A percentile compares a stretch with the other conserved stretches of the same genome.
These are phyloP conservation scores for Penicillium sclerotigenum DNA, from an alignment of 2,329 filamentous ascomycete species.

Conservation along the genomic window DNA sequence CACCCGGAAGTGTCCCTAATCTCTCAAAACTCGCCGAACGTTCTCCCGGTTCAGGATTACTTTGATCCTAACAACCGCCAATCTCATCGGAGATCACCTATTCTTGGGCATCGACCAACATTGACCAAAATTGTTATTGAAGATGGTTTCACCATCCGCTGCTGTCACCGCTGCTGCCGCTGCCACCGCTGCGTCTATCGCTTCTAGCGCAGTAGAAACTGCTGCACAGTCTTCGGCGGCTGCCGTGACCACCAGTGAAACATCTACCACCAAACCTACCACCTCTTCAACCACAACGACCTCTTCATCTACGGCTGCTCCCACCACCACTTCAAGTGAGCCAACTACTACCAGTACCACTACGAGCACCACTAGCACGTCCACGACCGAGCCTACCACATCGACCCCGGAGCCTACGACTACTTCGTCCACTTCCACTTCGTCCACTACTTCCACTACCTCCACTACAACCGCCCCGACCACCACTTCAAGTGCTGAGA, in stretches of 20 bases:
- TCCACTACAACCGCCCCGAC: slow-evolving; percentile 3
- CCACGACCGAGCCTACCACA: slow-evolving; percentile 19
- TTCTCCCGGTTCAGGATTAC: slow-evolving; percentile 1
- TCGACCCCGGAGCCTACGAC: slow-evolving; percentile 22
- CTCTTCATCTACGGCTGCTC: background rate
- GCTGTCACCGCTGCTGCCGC: background rate
- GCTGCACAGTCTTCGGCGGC: background rate
- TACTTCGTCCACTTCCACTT: slow-evolving; percentile 8
- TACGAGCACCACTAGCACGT: slow-evolving; percentile 12
- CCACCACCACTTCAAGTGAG: background rate
- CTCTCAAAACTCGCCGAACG: slow-evolving; percentile 2
- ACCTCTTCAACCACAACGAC: slow-evolving; percentile 1
- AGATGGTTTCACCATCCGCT: background rate
- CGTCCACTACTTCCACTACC: background rate
- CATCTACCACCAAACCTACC: background rate
- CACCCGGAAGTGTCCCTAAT: background rate
- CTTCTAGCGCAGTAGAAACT: background rate
- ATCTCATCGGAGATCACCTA: background rate
- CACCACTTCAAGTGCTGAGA: slow-evolving; percentile 16
- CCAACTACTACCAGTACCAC: slow-evolving; percentile 13
- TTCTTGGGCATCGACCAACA: background rate
- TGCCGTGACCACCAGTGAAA: background rate
- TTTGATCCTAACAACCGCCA: slow-evolving; percentile 10
- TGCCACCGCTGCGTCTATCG: background rate
- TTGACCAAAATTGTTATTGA: background rate